Evolutionary conservation across 2,329 filamentous ascomycete species (phyloP), one percentile per base, ranked within the genome.

Genomic region (Chrysoporthe puriensis): DNA sequence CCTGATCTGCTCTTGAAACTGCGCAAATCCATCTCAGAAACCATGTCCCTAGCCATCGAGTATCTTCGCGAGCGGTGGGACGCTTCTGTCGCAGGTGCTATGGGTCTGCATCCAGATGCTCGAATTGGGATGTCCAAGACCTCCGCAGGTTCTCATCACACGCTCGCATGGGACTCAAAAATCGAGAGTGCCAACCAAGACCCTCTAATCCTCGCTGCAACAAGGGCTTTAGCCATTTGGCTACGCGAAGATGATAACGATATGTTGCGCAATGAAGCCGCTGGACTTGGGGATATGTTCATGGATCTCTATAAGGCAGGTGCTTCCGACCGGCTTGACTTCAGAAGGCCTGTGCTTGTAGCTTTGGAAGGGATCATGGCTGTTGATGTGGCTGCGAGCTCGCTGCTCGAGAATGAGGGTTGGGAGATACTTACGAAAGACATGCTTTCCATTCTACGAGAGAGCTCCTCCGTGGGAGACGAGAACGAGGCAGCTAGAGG

Each of bases 31-130:
- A 83, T 91, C 62, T 82, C 85, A 0, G 90, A 92, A 73, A 88
- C 89, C 3, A 82, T 91, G 73, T 87, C 87, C 0, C 77, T 89
- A 1, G 84, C 85, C 0, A 83, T 89, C 68, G 90, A 91, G 76
- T 90, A 88, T 74, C 81, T 92, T 1, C 85, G 89, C 52, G 90
- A 92, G 73, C 80, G 89, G n/a, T 91, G 88, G 87, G 90, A 92
- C 73, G 87, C 86, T 4, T 85, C 86, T 1, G 80, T 86, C n/a
- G 85, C 88, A 3, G 89, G 88, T 13, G 85, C 86, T 7, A 83
- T 85, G 75, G 88, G 88, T 2, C 75, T 91, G 7, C 86, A 91
- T 72, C 85, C 84, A 1, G 83, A 85, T 11, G 86, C 87, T 5
- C 83, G 87, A 44, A 69, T 73, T 1, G 79, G 78, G 14, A 77